Percentiles rank a stretch among this genome's conserved stretches.
Evolutionary conservation across 2,329 filamentous ascomycete species (phyloP).

Genomic region (Colletotrichum theobromicola): DNA sequence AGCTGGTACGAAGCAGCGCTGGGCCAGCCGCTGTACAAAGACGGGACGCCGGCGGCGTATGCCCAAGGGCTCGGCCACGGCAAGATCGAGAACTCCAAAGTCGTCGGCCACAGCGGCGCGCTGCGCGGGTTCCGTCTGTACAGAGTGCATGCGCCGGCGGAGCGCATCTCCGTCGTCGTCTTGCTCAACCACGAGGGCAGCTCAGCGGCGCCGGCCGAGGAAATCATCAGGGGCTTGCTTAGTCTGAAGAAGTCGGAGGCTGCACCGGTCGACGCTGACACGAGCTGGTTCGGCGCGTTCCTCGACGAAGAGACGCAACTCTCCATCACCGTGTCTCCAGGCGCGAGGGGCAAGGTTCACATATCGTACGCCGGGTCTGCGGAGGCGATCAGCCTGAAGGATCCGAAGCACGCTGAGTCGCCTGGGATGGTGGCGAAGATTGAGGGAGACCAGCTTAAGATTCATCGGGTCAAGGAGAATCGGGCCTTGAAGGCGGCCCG

Average conservation of each 20-base stretch:
- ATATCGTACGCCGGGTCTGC: conserved; percentile 32
- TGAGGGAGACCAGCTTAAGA: conserved; percentile 30
- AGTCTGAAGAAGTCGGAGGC: conserved; percentile 24
- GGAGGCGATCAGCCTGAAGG: conserved; percentile 28
- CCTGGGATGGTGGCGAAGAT: conserved; percentile 30
- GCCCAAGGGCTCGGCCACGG: conserved; percentile 37
- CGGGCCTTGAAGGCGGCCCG: neutral
- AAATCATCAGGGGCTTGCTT: conserved; percentile 36
- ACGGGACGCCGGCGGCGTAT: conserved; percentile 40
- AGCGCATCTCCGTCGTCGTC: conserved; percentile 41
- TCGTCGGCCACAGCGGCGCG: conserved; percentile 44
- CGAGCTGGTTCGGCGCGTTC: conserved; percentile 38
- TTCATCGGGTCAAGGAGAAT: conserved; percentile 31
- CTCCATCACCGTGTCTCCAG: conserved; percentile 30
- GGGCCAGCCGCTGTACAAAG: conserved; percentile 22
- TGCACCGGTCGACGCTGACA: conserved; percentile 7
- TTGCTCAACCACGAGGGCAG: conserved; percentile 44
- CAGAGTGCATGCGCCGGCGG: conserved; percentile 36
- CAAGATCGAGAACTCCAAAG: conserved; percentile 28
- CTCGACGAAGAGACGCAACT: conserved; percentile 41
- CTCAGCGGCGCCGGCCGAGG: conserved; percentile 28
- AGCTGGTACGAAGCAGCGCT: conserved; percentile 37
- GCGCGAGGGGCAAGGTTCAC: conserved; percentile 28
- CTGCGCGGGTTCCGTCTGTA: conserved; percentile 44
- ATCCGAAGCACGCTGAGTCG: conserved; percentile 25